Evolutionary conservation across 2,329 filamentous ascomycete species (phyloP).

Genomic region (Fusarium dlaminii): DNA sequence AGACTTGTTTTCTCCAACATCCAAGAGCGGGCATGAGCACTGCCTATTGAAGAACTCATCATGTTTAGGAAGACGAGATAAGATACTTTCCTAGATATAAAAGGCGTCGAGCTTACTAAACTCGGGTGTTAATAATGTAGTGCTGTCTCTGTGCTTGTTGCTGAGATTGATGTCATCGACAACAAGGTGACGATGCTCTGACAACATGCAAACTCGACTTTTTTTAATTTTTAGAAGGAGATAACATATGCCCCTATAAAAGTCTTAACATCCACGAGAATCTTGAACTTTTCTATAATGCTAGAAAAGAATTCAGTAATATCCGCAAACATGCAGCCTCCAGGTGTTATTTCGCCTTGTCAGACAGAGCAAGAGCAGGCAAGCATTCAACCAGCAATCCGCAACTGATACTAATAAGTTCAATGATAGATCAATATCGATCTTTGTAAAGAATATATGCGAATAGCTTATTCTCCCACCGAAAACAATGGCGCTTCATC

Average conservation of each 20-base stretch:
- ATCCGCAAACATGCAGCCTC: background rate
- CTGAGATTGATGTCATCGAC: conserved; percentile 10
- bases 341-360: background rate
- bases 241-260: background rate
- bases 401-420: background rate
- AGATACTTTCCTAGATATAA: background rate
- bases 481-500: conserved; percentile 25
- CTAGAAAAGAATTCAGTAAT: background rate
- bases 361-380: conserved; percentile 18
- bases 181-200: conserved; percentile 9
- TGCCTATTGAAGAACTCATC: background rate
- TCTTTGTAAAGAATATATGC: conserved; percentile 27
- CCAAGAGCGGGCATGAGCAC: background rate
- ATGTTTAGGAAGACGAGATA: background rate
- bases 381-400: background rate
- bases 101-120: background rate
- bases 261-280: background rate
- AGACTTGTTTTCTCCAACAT: background rate
- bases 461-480: conserved; percentile 23
- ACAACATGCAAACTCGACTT: background rate
- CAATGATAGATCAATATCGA: conserved; percentile 3
- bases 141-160: background rate
- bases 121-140: background rate
- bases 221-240: background rate
- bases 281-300: too few species aligned